Evolutionary conservation across 2,329 filamentous ascomycete genomes (phyloP).

Genomic region (Fusarium sp.): DNA sequence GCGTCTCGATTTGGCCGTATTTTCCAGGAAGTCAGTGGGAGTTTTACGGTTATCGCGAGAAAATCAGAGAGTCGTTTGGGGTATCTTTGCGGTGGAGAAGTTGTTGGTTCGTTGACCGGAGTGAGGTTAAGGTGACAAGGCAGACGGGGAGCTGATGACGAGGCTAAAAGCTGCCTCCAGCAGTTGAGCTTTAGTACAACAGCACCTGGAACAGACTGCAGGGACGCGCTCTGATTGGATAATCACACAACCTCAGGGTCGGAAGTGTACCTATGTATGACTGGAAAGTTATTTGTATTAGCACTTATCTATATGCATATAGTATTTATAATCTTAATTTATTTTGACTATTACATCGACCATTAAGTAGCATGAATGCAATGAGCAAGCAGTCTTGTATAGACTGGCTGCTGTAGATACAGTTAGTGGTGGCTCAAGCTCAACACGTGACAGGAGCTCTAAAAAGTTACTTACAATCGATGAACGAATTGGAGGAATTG

Average conservation of each 20-base stretch:
- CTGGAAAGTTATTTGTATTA: background rate
- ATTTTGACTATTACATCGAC: background rate
- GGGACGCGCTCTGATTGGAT: constrained; percentile 44
- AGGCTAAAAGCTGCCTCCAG: constrained; percentile 64
- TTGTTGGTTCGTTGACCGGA: constrained; percentile 31
- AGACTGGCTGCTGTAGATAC: constrained; percentile 18
- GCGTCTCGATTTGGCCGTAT: constrained; percentile 15
- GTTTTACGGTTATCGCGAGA: constrained; percentile 12
- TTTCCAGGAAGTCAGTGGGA: constrained; percentile 1
- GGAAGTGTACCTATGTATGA: background rate
- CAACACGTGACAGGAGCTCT: constrained; percentile 44
- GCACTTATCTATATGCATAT: background rate
- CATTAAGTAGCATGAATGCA: background rate
- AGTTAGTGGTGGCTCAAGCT: constrained; percentile 35
- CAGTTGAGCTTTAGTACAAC: constrained; percentile 40
- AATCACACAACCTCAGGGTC: background rate
- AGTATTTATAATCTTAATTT: too few relatives aligned
- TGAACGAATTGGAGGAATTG: constrained; percentile 11
- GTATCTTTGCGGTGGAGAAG: constrained; percentile 41
- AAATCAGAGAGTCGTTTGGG: constrained; percentile 27
- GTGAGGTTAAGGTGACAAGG: constrained; percentile 42
- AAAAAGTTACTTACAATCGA: constrained; percentile 32
- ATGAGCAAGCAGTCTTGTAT: background rate
- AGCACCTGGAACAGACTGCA: constrained; percentile 15
- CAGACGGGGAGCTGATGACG: constrained; percentile 60